phyloP scores from a whole-genome alignment of 2,329 filamentous ascomycete species.

The Claviceps digitariae region DNA sequence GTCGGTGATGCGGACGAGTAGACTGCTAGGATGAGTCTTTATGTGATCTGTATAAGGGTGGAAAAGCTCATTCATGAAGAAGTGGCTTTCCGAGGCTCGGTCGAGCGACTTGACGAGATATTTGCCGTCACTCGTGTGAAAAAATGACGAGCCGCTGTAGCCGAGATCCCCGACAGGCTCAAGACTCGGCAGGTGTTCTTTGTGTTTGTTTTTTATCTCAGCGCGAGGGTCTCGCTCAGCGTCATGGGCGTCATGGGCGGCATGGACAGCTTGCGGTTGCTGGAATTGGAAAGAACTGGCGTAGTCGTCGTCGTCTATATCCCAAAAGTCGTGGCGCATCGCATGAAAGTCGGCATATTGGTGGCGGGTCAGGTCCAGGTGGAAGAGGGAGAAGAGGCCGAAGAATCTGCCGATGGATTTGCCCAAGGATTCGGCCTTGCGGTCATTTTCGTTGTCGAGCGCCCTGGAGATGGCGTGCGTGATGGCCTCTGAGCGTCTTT shows the following conservation, averaged over 20 bases:
- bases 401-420: background rate
- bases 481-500: conserved; percentile 1
- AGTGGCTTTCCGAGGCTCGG: conserved; percentile 54
- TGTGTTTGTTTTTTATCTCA: background rate
- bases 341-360: conserved; percentile 1
- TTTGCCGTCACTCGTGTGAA: conserved; percentile 49
- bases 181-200: conserved; percentile 20
- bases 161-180: conserved; percentile 52
- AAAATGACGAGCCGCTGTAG: conserved; percentile 66
- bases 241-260: background rate
- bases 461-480: conserved; percentile 1
- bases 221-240: background rate
- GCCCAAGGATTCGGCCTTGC: background rate
- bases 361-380: background rate
- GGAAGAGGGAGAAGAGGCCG: conserved; percentile 1
- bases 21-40: conserved; percentile 41
- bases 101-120: conserved; percentile 62
- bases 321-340: conserved; percentile 4
- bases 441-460: background rate
- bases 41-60: conserved; percentile 52
- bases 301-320: conserved; percentile 3
- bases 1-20: conserved; percentile 60
- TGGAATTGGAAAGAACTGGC: background rate
- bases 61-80: conserved; percentile 55
- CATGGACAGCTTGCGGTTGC: too few species aligned